Conservation (phyloP, 1,139 yeast genomes). For the Kluyveromyces sp. region DNA sequence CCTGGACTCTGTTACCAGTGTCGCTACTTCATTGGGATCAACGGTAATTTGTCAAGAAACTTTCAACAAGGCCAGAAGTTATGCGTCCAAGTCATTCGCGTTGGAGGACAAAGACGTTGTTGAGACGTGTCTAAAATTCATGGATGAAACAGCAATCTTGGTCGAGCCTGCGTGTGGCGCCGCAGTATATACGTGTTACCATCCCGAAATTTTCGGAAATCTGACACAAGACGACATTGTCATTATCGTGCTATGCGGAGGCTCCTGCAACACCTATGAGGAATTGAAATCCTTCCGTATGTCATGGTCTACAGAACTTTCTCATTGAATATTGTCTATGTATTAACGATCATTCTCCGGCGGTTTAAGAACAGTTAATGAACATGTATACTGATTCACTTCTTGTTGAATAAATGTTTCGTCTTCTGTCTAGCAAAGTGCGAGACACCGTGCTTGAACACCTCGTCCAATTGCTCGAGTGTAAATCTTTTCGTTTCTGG, state of each 20-base stretch:
- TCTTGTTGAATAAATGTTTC: not conserved
- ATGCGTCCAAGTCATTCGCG: constrained; percentile 35
- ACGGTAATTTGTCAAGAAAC: constrained; percentile 43
- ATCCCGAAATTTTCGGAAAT: constrained; percentile 29
- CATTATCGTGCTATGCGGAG: constrained; percentile 55
- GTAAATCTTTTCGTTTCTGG: constrained; percentile 59
- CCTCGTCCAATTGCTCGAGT: constrained; percentile 52
- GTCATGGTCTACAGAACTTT: not conserved
- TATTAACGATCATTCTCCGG: not conserved
- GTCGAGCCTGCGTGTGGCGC: constrained; percentile 72
- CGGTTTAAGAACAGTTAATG: not conserved
- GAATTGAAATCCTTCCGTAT: constrained; percentile 16
- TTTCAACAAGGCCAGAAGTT: constrained; percentile 31
- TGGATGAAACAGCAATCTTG: constrained; percentile 39
- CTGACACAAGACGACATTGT: constrained; percentile 41
- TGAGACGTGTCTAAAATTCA: constrained; percentile 41
- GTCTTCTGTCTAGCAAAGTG: constrained; percentile 13
- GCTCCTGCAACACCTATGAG: constrained; percentile 37
- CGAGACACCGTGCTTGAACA: constrained; percentile 33
- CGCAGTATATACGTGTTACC: constrained; percentile 43
- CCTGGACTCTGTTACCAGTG: constrained; percentile 39
- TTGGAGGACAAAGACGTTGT: constrained; percentile 51
- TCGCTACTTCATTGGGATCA: constrained; percentile 52
- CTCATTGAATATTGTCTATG: not conserved
- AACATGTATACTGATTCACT: not conserved